Percentiles rank a stretch among this genome's conserved stretches.
Evolutionary conservation across 148 eudicot species (phyloP).

Genomic region (Silene conica): DNA sequence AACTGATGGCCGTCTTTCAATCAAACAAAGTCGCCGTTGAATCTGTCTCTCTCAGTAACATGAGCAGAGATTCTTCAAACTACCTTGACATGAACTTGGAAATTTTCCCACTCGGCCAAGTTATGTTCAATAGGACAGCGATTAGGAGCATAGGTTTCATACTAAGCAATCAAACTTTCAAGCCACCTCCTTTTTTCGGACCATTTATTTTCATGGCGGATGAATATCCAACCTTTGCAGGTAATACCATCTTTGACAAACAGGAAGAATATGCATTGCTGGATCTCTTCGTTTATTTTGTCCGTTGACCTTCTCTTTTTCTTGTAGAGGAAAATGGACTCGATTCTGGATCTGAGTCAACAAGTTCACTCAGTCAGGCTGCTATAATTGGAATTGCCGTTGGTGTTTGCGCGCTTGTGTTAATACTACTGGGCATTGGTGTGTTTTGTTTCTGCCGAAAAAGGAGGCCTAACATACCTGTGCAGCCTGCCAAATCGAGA

Average conservation of each 20-base stretch:
- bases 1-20: slow-evolving; percentile 34
- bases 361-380: slow-evolving; percentile 28
- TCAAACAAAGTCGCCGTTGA: slow-evolving; percentile 37
- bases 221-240: slow-evolving; percentile 35
- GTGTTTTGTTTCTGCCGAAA: slow-evolving; percentile 36
- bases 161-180: slow-evolving; percentile 59
- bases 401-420: slow-evolving; percentile 42
- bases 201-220: slow-evolving; percentile 40
- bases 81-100: slow-evolving; percentile 39
- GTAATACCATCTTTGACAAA: slow-evolving; percentile 21
- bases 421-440: slow-evolving; percentile 34
- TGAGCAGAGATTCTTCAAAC: slow-evolving; percentile 26
- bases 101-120: slow-evolving; percentile 43
- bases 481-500: slow-evolving; percentile 31
- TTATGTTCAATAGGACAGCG: slow-evolving; percentile 51
- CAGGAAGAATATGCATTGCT: neutral
- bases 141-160: slow-evolving; percentile 37
- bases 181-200: slow-evolving; percentile 39
- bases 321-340: slow-evolving; percentile 21
- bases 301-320: neutral
- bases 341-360: slow-evolving; percentile 9
- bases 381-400: slow-evolving; percentile 44
- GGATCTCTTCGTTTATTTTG: neutral
- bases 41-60: slow-evolving; percentile 49
- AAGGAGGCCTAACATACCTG: slow-evolving; percentile 37